Evolutionary conservation across 148 eudicot species (phyloP).

Genomic region (Pouteria glomerata): DNA sequence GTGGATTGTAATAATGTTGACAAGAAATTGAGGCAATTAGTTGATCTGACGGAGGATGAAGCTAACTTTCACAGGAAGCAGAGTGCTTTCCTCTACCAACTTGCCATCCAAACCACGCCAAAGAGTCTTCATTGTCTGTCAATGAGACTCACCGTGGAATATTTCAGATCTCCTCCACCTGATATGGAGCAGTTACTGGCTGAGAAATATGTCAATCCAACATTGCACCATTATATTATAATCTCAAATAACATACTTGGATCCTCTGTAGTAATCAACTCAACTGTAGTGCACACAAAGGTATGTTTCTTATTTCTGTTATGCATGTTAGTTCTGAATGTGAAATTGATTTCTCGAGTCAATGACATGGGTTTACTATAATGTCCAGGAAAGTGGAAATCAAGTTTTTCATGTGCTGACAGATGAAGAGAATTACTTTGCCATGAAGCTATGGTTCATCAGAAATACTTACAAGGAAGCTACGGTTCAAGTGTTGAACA

Average conservation of each 20-base stretch:
- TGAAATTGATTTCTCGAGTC: not conserved
- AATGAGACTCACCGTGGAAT: constrained; percentile 88
- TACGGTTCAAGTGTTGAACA: constrained; percentile 65
- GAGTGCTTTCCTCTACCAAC: constrained; percentile 93
- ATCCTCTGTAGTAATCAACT: constrained; percentile 80
- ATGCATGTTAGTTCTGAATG: not conserved
- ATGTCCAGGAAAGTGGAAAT: constrained; percentile 67
- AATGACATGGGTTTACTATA: constrained; percentile 9
- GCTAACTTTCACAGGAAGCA: constrained; percentile 92
- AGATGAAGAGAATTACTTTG: constrained; percentile 68
- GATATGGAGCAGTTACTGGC: constrained; percentile 40
- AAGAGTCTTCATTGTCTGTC: constrained; percentile 90
- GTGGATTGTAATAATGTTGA: constrained; percentile 86
- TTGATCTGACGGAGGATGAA: constrained; percentile 94
- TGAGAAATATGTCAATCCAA: constrained; percentile 49
- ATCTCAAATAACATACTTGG: constrained; percentile 86
- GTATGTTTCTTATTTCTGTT: constrained; percentile 37
- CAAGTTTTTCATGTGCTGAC: constrained; percentile 90
- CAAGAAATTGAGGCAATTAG: constrained; percentile 93
- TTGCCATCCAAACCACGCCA: constrained; percentile 91
- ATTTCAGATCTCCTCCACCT: constrained; percentile 51
- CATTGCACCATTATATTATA: constrained; percentile 71
- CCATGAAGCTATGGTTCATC: constrained; percentile 85
- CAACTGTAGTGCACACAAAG: constrained; percentile 72
- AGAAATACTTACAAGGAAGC: constrained; percentile 64